These are phyloP conservation scores for Aspergillus asperescens DNA, from an alignment of 495 filamentous ascomycete genomes.

Conservation along the genomic window DNA sequence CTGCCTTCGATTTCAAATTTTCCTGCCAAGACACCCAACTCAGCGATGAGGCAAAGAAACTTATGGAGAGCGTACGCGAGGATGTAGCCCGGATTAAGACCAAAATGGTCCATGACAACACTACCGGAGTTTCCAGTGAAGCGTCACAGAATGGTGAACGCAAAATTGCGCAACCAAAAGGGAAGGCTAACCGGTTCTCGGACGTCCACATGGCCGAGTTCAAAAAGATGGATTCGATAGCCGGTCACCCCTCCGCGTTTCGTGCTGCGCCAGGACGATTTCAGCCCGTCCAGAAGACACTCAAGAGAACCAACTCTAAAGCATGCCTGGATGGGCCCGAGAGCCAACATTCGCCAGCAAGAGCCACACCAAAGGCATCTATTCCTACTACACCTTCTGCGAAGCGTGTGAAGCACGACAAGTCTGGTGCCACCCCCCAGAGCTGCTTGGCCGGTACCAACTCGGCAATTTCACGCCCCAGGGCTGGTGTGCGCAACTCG, in stretches of 20 bases:
- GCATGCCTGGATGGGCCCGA: slow-evolving; percentile 60
- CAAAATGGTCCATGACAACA: slow-evolving; percentile 53
- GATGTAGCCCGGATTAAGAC: slow-evolving; percentile 64
- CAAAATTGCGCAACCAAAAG: slow-evolving; percentile 72
- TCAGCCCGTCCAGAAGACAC: slow-evolving; percentile 47
- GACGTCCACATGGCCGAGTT: slow-evolving; percentile 80
- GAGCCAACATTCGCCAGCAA: slow-evolving; percentile 24
- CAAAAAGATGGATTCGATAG: slow-evolving; percentile 96
- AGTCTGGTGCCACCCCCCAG: slow-evolving; percentile 55
- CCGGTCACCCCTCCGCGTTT: slow-evolving; percentile 73
- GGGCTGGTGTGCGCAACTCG: slow-evolving; percentile 37
- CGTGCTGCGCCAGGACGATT: slow-evolving; percentile 56
- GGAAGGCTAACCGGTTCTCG: slow-evolving; percentile 71
- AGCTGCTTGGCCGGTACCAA: slow-evolving; percentile 35
- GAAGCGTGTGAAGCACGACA: slow-evolving; percentile 62
- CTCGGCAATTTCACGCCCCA: slow-evolving; percentile 41
- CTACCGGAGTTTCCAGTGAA: slow-evolving; percentile 36
- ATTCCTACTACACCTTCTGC: slow-evolving; percentile 26
- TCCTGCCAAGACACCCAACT: slow-evolving; percentile 55
- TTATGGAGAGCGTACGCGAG: slow-evolving; percentile 72
- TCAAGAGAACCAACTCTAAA: slow-evolving; percentile 74
- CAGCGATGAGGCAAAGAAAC: slow-evolving; percentile 63
- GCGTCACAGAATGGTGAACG: slow-evolving; percentile 43
- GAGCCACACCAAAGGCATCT: slow-evolving; percentile 40
- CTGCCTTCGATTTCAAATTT: slow-evolving; percentile 72